These are phyloP conservation scores for Vicia faba DNA, from an alignment of 306 rosid genomes.

Conservation along the genomic window DNA sequence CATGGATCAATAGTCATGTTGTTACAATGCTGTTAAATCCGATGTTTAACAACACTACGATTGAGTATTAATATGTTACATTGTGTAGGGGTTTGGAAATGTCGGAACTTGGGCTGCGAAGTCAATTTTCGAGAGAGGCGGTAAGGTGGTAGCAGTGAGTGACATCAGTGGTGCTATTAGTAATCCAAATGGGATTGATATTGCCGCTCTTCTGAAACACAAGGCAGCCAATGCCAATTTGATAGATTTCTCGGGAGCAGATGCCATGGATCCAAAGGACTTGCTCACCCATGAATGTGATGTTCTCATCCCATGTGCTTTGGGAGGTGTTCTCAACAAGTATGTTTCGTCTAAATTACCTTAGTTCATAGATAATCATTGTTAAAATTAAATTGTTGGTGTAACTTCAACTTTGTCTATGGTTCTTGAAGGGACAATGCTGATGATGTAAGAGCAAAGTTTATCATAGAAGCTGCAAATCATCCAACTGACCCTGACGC, in stretches of 20 bases:
- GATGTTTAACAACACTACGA: background rate
- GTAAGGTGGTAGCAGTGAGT: constrained; percentile 62
- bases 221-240: constrained; percentile 40
- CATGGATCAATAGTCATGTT: background rate
- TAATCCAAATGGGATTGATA: constrained; percentile 58
- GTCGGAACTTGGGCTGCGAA: constrained; percentile 70
- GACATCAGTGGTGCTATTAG: constrained; percentile 59
- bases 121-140: constrained; percentile 60
- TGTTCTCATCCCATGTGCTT: constrained; percentile 69
- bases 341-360: constrained; percentile 32
- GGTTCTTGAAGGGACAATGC: constrained; percentile 52
- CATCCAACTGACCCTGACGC: constrained; percentile 74
- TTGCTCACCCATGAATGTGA: constrained; percentile 62
- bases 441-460: constrained; percentile 56
- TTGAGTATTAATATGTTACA: background rate
- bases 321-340: constrained; percentile 69
- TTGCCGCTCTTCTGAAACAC: constrained; percentile 57
- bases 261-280: constrained; percentile 54
- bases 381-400: background rate
- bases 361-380: constrained; percentile 7
- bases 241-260: constrained; percentile 56
- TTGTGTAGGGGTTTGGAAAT: constrained; percentile 46
- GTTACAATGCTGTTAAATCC: background rate
- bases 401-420: background rate
- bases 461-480: constrained; percentile 67